Base-by-base conservation (phyloP, 2,329 filamentous ascomycete species). In the Tolypocladium ovalisporum region DNA sequence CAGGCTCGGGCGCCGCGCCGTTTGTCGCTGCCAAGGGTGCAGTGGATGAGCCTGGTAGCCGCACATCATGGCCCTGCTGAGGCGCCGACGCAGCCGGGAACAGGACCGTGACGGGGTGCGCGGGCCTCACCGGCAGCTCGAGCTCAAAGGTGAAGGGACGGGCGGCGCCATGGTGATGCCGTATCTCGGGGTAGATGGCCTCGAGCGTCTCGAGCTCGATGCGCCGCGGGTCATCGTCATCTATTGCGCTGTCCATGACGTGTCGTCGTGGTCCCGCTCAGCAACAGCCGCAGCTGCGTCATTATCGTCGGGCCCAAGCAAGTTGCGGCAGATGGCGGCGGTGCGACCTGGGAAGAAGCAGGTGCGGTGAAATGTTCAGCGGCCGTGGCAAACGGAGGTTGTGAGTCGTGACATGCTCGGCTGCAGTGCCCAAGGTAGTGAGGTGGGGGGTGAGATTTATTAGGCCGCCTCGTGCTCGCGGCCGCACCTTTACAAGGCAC, bases 161-260 rank as follows among this genome's bases (percentile, higher is more conserved):
- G 58, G 77, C 71, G 36, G 75, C 63, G 8, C 73, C 66, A 52
- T 75, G 2, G 10, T 6, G 67, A 10, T 72, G 70, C 35, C 74
- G 74, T 17, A 88, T 79, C 69, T 88, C 85, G n/a, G 85, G 85
- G 62, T 80, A 88, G 64, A 88, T 88, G 60, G 84, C 82, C 57
- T 76, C 72, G 57, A 88, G 76, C 17, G 83, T 79, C 64, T 77
- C 79, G 56, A 88, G 75, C 73, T 88, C 85, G 52, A 78, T 73
- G 56, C 76, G 69, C 54, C 85, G 82, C 61, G 76, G 73, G 63
- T 84, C 79, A 62, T 81, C 77, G 64, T 84, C 79, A 64, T 80
- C 76, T 61, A 69, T 71, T 58, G 71, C 71, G 57, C 71, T 68
- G 61, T 74, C 73, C 74, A 76, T 73, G 56, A 63, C 54, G 67